These are phyloP conservation scores for Fusarium paranaense DNA, from an alignment of 2,329 filamentous ascomycete genomes.

Conservation along the genomic window DNA sequence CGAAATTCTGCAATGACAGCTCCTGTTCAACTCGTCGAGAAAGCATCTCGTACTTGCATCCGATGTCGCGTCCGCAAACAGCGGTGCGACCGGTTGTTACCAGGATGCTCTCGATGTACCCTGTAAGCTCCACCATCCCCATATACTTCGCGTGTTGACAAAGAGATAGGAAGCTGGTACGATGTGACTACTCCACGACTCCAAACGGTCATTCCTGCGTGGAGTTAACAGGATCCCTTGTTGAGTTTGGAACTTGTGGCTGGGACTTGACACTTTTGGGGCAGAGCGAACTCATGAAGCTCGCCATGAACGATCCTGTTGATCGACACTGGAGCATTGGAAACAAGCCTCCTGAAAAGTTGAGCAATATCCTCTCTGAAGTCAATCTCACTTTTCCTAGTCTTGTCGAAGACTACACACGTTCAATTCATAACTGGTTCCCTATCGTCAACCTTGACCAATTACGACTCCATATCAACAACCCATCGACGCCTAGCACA, in stretches of 20 bases:
- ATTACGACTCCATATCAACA: not conserved
- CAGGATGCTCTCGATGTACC: not conserved
- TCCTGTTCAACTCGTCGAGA: not conserved
- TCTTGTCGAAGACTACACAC: not conserved
- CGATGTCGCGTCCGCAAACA: constrained; percentile 7
- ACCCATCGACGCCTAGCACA: too few relatives aligned
- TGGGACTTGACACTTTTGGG: not conserved
- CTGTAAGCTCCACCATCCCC: not conserved
- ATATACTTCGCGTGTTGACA: not conserved
- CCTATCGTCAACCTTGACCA: not conserved
- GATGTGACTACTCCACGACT: not conserved
- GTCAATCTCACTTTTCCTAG: not conserved
- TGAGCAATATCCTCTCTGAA: not conserved
- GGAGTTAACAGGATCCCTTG: not conserved
- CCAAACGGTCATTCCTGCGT: not conserved
- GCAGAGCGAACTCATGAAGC: not conserved
- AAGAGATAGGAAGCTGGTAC: not conserved
- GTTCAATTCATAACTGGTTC: not conserved
- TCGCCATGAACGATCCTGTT: not conserved
- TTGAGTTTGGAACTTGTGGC: not conserved
- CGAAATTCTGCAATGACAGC: not conserved
- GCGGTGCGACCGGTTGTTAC: not conserved
- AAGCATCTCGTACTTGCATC: not conserved
- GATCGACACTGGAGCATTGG: not conserved
- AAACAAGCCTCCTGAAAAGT: not conserved